Evolutionary conservation across 805 yeast species (phyloP).

Genomic region (Candida caryicola): DNA sequence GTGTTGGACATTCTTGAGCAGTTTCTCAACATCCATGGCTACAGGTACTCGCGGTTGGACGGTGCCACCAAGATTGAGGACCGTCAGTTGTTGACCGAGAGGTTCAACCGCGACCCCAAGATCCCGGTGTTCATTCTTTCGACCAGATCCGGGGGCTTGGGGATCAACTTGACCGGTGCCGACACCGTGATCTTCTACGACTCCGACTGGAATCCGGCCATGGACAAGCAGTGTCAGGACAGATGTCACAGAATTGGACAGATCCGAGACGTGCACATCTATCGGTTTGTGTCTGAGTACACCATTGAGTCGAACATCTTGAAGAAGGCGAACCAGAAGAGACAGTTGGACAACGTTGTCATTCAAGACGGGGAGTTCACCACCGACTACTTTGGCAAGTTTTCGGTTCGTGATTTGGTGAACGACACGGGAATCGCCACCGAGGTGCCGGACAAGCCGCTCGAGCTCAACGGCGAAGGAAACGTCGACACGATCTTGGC

Average conservation of each 20-base stretch:
- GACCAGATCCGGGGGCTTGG: conserved; percentile 97
- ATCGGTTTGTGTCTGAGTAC: conserved; percentile 91
- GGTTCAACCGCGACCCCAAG: conserved; percentile 81
- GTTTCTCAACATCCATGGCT: conserved; percentile 91
- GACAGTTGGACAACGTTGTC: conserved; percentile 89
- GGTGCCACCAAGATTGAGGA: conserved; percentile 98
- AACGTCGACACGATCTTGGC: conserved; percentile 65
- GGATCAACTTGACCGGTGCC: conserved; percentile 96
- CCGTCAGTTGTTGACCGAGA: conserved; percentile 88
- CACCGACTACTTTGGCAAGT: conserved; percentile 88
- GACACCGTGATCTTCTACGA: conserved; percentile 98
- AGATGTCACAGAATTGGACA: conserved; percentile 99
- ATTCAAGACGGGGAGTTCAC: conserved; percentile 98
- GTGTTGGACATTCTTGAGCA: conserved; percentile 91
- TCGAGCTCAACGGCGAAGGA: conserved; percentile 32
- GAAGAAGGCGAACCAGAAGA: conserved; percentile 90
- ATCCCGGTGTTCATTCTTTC: conserved; percentile 90
- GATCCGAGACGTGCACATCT: conserved; percentile 95
- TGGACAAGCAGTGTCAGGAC: conserved; percentile 99
- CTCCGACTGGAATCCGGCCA: conserved; percentile 99
- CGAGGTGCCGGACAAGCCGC: conserved; percentile 39
- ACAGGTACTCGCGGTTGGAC: conserved; percentile 89
- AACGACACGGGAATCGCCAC: conserved; percentile 52
- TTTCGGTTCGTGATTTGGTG: conserved; percentile 80
- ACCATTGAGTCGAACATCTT: conserved; percentile 95